Evolutionary conservation across 805 yeast species (phyloP), one percentile per base, ranked within the genome.

Genomic region (Torulaspora indica): DNA sequence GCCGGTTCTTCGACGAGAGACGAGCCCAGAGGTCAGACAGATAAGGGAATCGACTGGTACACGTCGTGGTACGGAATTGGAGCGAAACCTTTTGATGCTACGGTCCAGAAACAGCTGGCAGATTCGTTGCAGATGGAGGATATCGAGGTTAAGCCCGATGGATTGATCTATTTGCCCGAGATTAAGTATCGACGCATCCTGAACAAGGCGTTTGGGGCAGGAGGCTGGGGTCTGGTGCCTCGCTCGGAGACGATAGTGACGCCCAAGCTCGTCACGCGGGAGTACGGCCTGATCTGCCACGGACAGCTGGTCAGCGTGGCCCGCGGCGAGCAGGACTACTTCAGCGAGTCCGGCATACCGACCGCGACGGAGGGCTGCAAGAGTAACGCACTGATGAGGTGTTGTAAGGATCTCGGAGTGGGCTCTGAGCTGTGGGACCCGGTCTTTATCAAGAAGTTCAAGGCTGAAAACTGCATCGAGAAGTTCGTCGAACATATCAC

Each of bases 361-460:
- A 93, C 98, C 0, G 97, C 98, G 0, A 82, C 95, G 33, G 98
- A 93, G 67, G 98, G 98, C 8, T 91, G 98, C 66, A 89, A 89
- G 62, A 83, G 95, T 60, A 93, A 93, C 61, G 97, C 98, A 0
- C 70, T 93, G 63, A 91, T 93, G 98, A 77, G 98, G 63, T 90
- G 98, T 59, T 93, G 98, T 67, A 93, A 93, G 64, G 98, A 93
- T 67, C 73, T 93, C 57, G 98, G 98, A 4, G 84, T 93, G 52
- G 98, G 97, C 1, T 85, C 95, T 45, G 98, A 93, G 61, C 73
- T 93, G 40, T 93, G 98, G 98, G 98, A 93, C 63, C 98, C 98
- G 2, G 71, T 79, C 33, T 93, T 91, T 56, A 89, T 93, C 50
- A 76, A 85, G 54, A 56, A 61, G 36, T 85, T 81, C 67, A 85